Evolutionary conservation across 345 rosid genomes (phyloP), one percentile per base, ranked within the genome.

Genomic region (Gossypium thurberi): DNA sequence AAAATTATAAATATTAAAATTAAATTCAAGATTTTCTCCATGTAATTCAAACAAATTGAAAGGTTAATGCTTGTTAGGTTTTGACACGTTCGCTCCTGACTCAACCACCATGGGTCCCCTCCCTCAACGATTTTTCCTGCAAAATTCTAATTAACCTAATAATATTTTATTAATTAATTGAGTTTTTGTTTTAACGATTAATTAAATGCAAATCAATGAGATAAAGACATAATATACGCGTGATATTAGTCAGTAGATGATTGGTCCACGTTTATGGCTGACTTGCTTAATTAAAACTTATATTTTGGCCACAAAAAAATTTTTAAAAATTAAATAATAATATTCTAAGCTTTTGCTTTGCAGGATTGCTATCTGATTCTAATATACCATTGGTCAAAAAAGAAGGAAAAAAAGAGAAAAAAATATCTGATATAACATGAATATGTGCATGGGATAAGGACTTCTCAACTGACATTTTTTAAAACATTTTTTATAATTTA

Each of bases 181-280:
- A 2, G 40, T 25, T 13, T 12, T 4, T 12, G 40, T 58, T 6
- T 12, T 11, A 25, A 59, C 44, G 43, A 60, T 40, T 37, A 37
- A 63, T 37, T 40, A 7, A 63, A 17, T 4, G 48, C 10, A 37
- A 63, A 63, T 40, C 8, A 63, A 8, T 1, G 56, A 18, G 69
- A 69, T 23, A 65, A 10, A 15, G 51, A 57, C 10, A 10, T 21
- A 72, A 25, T 2, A 28, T 56, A 37, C 77, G 84, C 76, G 80
- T 81, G 9, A 11, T 14, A 81, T 44, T 20, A 15, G 84, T 79
- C 81, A 33, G 3, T 0, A 26, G 18, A 2, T 60, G 62, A 50
- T 79, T 82, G 86, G 86, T 44, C 76, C 89, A 82, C 85, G 85
- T 74, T 18, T 1, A 17, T 10, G 3, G 2, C 15, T 10, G 18